Conservation (phyloP, 1,139 yeast genomes). For the Sugiyamaella xylanicola region DNA sequence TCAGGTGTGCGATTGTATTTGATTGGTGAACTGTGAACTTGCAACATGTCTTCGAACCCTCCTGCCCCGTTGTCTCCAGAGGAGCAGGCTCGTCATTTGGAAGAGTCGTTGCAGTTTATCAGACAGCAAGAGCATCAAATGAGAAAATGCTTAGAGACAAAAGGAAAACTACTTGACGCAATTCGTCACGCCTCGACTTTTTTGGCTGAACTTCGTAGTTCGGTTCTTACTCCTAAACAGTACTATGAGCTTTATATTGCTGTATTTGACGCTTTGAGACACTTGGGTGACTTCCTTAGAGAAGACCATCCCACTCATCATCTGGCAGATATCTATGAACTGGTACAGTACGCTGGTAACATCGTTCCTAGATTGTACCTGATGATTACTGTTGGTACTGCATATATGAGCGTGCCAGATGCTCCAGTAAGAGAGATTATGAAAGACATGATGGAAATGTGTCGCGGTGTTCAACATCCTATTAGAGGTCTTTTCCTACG, state of each 20-base stretch:
- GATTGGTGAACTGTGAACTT: neutral
- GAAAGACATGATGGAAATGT: slow-evolving; percentile 98
- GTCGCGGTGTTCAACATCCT: slow-evolving; percentile 97
- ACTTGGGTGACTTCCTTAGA: slow-evolving; percentile 63
- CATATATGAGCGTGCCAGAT: slow-evolving; percentile 74
- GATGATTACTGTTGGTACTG: slow-evolving; percentile 94
- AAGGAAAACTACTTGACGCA: slow-evolving; percentile 80
- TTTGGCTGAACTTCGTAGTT: slow-evolving; percentile 78
- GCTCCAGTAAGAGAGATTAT: slow-evolving; percentile 85
- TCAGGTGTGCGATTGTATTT: no score
- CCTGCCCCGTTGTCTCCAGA: slow-evolving; percentile 21
- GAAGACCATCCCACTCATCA: slow-evolving; percentile 74
- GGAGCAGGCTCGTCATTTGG: slow-evolving; percentile 43
- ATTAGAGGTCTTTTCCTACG: slow-evolving; percentile 82
- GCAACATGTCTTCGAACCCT: slow-evolving; percentile 11
- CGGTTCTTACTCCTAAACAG: slow-evolving; percentile 79
- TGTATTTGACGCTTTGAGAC: slow-evolving; percentile 79
- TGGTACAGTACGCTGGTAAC: slow-evolving; percentile 92
- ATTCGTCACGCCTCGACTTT: slow-evolving; percentile 84
- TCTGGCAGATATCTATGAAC: slow-evolving; percentile 85
- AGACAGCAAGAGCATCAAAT: slow-evolving; percentile 72
- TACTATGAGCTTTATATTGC: slow-evolving; percentile 90
- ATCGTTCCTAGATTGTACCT: slow-evolving; percentile 88
- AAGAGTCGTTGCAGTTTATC: slow-evolving; percentile 59
- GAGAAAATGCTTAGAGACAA: slow-evolving; percentile 71